Evolutionary conservation across 768 basidiomycete genomes (phyloP), one percentile per base, ranked within the genome.

Genomic region (Collybiopsis luxurians): DNA sequence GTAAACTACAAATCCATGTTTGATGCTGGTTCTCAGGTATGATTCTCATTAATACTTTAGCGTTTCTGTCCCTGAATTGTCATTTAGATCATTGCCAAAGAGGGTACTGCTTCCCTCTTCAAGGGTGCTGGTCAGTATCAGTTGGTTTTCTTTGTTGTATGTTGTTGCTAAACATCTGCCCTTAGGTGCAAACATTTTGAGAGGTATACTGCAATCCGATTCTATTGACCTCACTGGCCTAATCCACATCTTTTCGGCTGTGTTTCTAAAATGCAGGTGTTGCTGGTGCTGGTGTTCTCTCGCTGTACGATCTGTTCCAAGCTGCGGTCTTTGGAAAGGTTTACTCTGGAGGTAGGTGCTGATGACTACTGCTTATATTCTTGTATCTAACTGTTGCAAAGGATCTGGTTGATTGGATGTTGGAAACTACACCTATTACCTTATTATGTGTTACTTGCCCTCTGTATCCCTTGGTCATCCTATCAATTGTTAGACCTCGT

Each of bases 1-100:
- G 86, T 89, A 60, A 95, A 98, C 87, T 98, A 98, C 89, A 96
- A 95, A 84, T 92, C 91, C 65, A 98, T 98, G 95, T 89, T 96
- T 74, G 95, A 98, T 69, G 95, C 95, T 70, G 93, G 86, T 59
- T 83, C 89, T 28, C 93, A 97, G 75, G 69, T 68, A 56, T n/a
- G 36, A 17, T 34, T 39, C 44, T 30, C 50, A 39, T 39, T 48
- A n/a, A 19, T 31, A 23, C 21, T 17, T 4, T 34, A 21, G 17
- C 45, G 27, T 49, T 12, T 38, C n/a, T 19, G 13, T 27, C 39
- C 17, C 19, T 6, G 15, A 36, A 42, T 12, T 5, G 13, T 28
- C 17, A 21, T 28, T 19, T 31, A 76, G 77, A 98, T 99, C 70
- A 68, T 98, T 66, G 87, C 86, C 70, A 96, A 96, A 83, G 97